These are phyloP conservation scores for Fusarium robinianum DNA, from an alignment of 2,329 filamentous ascomycete genomes.

Conservation along the genomic window DNA sequence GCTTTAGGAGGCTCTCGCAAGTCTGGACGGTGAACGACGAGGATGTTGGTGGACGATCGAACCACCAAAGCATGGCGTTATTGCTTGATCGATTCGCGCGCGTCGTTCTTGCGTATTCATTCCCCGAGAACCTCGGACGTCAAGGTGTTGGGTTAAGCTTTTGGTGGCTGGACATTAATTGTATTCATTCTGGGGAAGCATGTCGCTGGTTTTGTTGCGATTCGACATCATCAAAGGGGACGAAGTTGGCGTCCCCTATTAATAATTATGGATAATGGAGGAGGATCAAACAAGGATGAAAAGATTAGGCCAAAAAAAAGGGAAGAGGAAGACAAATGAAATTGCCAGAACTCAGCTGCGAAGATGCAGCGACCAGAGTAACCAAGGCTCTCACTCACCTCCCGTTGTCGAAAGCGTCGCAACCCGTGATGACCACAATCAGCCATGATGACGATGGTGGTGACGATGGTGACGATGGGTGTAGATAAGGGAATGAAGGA, in stretches of 20 bases:
- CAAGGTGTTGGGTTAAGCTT: conserved; percentile 35
- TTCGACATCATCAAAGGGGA: neutral
- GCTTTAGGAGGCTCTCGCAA: conserved; percentile 35
- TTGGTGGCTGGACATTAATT: conserved; percentile 24
- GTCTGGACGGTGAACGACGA: neutral
- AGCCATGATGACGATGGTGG: too few relatives aligned
- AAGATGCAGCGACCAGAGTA: conserved; percentile 20
- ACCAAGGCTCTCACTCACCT: too few relatives aligned
- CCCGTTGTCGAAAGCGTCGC: too few relatives aligned
- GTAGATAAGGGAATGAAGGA: too few relatives aligned
- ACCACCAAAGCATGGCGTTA: neutral
- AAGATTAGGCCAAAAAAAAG: conserved; percentile 5
- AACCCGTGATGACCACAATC: too few relatives aligned
- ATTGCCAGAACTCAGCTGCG: too few relatives aligned
- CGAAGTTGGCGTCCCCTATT: conserved; percentile 12
- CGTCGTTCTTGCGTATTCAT: conserved; percentile 30
- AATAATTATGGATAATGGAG: conserved; percentile 32
- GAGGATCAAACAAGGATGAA: conserved; percentile 4
- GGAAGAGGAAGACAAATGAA: conserved; percentile 18
- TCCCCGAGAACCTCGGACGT: conserved; percentile 35
- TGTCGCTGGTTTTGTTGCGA: conserved; percentile 1
- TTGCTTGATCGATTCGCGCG: conserved; percentile 23
- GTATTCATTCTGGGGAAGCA: conserved; percentile 19
- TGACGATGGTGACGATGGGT: too few relatives aligned
- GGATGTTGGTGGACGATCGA: neutral